Conservation (phyloP, 1,139 yeast species). For the Geotrichum klebahnii region DNA sequence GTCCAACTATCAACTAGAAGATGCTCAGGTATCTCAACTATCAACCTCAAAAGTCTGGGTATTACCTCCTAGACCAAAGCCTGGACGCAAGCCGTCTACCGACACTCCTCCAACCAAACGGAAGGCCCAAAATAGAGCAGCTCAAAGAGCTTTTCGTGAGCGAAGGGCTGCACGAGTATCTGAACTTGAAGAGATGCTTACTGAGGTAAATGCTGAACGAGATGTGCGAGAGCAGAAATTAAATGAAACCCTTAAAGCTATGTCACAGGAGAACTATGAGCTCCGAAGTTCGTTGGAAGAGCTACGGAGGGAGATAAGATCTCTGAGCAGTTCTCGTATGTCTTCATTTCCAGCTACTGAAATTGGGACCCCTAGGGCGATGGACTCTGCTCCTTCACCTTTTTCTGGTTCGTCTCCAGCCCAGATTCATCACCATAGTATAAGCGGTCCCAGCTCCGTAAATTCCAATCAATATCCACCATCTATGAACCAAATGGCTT, state of each 20-base stretch:
- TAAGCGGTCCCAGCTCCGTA: neutral
- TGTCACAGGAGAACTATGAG: constrained; percentile 29
- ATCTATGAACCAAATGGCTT: constrained; percentile 33
- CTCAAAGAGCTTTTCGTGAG: constrained; percentile 83
- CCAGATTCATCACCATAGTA: neutral
- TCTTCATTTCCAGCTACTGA: neutral
- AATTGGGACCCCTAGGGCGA: neutral
- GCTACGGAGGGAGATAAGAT: constrained; percentile 24
- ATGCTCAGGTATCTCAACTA: constrained; percentile 23
- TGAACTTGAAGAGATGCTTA: constrained; percentile 52
- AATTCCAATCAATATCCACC: constrained; percentile 19
- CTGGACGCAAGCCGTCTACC: constrained; percentile 81
- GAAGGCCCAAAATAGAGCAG: constrained; percentile 91
- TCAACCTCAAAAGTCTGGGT: constrained; percentile 81
- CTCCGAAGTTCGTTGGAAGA: constrained; percentile 24
- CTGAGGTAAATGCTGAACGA: constrained; percentile 60
- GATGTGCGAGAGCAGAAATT: constrained; percentile 35
- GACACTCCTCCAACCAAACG: constrained; percentile 42
- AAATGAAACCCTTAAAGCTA: constrained; percentile 46
- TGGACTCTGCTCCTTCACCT: neutral
- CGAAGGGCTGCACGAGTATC: constrained; percentile 61
- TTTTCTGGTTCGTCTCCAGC: constrained; percentile 1
- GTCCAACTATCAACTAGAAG: constrained; percentile 7
- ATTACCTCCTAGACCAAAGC: constrained; percentile 84
- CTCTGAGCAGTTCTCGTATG: neutral